These are phyloP conservation scores for Lachnellula hyalina DNA, from an alignment of 2,329 filamentous ascomycete species.

Conservation along the genomic window DNA sequence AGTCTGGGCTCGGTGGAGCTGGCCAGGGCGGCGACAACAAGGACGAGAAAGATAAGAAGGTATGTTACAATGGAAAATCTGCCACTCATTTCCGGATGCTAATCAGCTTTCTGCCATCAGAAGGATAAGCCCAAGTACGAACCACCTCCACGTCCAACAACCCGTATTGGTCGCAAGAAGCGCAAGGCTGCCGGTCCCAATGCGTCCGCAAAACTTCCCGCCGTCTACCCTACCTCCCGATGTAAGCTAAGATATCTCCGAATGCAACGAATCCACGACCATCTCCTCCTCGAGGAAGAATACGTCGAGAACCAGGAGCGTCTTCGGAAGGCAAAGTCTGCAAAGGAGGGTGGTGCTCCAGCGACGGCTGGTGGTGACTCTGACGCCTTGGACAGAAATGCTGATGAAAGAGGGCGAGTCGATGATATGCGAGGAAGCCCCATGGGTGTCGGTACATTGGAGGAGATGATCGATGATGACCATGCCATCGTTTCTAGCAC, in stretches of 20 bases:
- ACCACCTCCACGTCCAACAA: conserved; percentile 92
- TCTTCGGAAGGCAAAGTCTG: conserved; percentile 83
- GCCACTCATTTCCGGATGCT: conserved; percentile 9
- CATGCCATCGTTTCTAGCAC: conserved; percentile 98
- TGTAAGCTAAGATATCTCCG: conserved; percentile 96
- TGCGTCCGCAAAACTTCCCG: conserved; percentile 89
- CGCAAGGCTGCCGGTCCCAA: conserved; percentile 91
- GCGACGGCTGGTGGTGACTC: conserved; percentile 55
- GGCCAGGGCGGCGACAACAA: conserved; percentile 68
- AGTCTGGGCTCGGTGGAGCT: conserved; percentile 30
- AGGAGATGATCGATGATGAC: conserved; percentile 99
- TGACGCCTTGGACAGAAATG: conserved; percentile 77
- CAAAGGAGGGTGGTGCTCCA: conserved; percentile 61
- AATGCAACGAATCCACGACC: conserved; percentile 98
- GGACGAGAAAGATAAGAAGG: conserved; percentile 93
- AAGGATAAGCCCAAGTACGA: conserved; percentile 99
- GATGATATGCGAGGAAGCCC: conserved; percentile 98
- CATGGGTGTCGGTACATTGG: conserved; percentile 95
- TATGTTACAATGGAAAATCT: conserved; percentile 32
- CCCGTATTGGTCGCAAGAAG: conserved; percentile 97
- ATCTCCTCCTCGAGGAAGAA: conserved; percentile 93
- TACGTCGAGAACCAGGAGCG: conserved; percentile 99
- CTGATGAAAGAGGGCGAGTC: conserved; percentile 88
- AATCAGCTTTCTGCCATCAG: conserved; percentile 42
- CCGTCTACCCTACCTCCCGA: conserved; percentile 89